Evolutionary conservation across 179 eudicot species (phyloP).

Genomic region (Gypsophila paniculata): DNA sequence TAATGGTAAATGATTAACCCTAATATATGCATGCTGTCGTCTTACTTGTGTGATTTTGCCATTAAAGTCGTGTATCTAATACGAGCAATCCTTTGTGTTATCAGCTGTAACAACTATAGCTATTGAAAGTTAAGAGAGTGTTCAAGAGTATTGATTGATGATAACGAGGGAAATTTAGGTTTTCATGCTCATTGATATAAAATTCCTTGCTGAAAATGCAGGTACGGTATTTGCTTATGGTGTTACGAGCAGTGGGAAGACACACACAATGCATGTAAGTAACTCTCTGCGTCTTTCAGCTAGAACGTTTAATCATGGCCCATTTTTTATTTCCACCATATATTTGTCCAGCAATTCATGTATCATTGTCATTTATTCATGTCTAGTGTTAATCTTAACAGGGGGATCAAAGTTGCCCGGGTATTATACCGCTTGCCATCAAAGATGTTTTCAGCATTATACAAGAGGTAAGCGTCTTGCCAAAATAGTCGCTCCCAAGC

Average conservation of each 20-base stretch:
- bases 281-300: neutral
- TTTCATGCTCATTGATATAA: constrained; percentile 6
- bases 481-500: neutral
- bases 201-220: constrained; percentile 32
- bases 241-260: constrained; percentile 78
- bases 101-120: too few relatives aligned
- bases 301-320: too few relatives aligned
- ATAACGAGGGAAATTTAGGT: neutral
- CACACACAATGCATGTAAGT: constrained; percentile 79
- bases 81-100: neutral
- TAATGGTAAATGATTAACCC: constrained; percentile 55
- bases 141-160: neutral
- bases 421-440: constrained; percentile 68
- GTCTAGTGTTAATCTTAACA: constrained; percentile 22
- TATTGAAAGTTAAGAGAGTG: neutral
- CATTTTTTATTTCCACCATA: neutral
- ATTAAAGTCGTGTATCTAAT: neutral
- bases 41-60: neutral
- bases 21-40: constrained; percentile 1
- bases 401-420: constrained; percentile 81
- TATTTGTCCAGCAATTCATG: neutral
- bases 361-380: neutral
- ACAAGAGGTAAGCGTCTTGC: constrained; percentile 53
- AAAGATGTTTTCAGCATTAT: constrained; percentile 73
- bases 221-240: constrained; percentile 76